These are phyloP conservation scores for Solanum hybrid DNA, from an alignment of 305 asterid species.

Conservation along the genomic window DNA sequence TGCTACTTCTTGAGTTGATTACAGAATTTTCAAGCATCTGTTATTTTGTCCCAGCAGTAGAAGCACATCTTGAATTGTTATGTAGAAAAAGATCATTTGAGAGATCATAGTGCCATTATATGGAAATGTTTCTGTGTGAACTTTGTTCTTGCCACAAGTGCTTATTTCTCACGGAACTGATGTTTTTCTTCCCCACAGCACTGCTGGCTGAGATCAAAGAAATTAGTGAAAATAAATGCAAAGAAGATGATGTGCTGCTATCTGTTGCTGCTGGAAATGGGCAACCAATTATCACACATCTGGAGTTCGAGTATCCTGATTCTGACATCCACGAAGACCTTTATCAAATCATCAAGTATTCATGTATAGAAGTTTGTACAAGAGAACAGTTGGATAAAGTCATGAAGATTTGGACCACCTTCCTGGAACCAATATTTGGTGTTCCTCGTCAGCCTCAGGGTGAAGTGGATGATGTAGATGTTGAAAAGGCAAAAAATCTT, in stretches of 20 bases:
- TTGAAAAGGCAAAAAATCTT: slow-evolving; percentile 16
- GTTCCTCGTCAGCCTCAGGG: slow-evolving; percentile 39
- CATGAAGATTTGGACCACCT: slow-evolving; percentile 77
- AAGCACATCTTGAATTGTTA: not conserved
- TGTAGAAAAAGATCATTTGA: not conserved
- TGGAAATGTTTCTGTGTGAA: not conserved
- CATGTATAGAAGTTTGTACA: slow-evolving; percentile 78
- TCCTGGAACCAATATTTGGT: slow-evolving; percentile 68
- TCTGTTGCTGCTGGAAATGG: slow-evolving; percentile 56
- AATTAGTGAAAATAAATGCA: slow-evolving; percentile 44
- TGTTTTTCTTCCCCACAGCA: slow-evolving; percentile 38
- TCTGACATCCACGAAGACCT: slow-evolving; percentile 82
- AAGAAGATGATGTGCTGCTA: slow-evolving; percentile 56
- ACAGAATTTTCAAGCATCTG: not conserved
- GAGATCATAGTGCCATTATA: not conserved
- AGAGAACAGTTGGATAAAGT: slow-evolving; percentile 68
- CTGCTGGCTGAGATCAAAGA: slow-evolving; percentile 81
- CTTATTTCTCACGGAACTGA: not conserved
- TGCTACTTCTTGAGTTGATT: not conserved
- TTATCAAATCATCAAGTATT: slow-evolving; percentile 63
- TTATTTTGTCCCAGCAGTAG: not conserved
- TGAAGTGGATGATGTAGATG: slow-evolving; percentile 29
- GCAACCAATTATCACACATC: slow-evolving; percentile 49
- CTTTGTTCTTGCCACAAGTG: not conserved
- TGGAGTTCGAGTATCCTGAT: slow-evolving; percentile 71